Evolutionary conservation across 2,329 filamentous ascomycete genomes (phyloP), one percentile per base, ranked within the genome.

Genomic region (Plenodomus lindquistii): DNA sequence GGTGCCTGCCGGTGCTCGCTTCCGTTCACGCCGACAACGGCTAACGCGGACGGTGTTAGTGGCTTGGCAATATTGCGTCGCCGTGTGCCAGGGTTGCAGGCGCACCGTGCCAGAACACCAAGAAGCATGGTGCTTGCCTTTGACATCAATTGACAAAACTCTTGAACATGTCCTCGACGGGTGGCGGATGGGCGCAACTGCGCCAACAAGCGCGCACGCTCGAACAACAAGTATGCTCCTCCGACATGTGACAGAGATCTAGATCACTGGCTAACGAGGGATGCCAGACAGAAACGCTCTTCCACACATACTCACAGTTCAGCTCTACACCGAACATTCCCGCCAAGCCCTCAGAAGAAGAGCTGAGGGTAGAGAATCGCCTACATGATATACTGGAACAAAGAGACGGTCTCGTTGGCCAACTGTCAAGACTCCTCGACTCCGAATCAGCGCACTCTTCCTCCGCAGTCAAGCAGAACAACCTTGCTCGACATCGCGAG

Each of bases 401-500:
- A 91, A 87, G 94, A 68, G 91, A 96, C 69, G 78, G 81, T 37
- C 83, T 94, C 44, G 86, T 97, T 68, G 77, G 81, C 50, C 91
- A 97, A 74, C 87, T 99, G 47, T 79, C 86, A 59, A 89, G 93
- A 49, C 86, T 97, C 44, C 88, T 97, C 61, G 93, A 97, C 77
- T 96, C 92, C 47, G 93, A 97, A 80, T 85, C 91, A 18, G 81
- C 86, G 46, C 84, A 95, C 50, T 91, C 89, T 42, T 87, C 91
- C 37, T 97, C 93, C 31, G 91, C 92, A 46, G 83, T 96, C n/a
- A 97, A 97, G 76, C 92, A 96, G 67, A 96, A 93, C 77, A 97
- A 97, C 71, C 85, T 99, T 31, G 82, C 89, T 50, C 87, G 96
- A 22, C 90, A 97, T 63, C 89, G 90, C 59, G 92, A 96, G 77